Evolutionary conservation across 768 basidiomycete species (phyloP).

Genomic region (Kwoniella sp.): DNA sequence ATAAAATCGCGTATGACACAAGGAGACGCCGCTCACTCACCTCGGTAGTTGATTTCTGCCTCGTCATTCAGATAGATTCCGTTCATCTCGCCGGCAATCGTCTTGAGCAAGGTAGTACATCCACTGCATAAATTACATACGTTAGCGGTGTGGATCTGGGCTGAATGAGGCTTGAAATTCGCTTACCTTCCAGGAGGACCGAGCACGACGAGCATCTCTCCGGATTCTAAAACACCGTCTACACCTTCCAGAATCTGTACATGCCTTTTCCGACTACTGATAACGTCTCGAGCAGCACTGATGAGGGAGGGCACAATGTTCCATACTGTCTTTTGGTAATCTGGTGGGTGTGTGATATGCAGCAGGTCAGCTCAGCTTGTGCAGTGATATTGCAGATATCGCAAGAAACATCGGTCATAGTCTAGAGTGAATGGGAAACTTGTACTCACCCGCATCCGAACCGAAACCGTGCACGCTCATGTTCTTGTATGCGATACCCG

Average conservation of each 20-base stretch:
- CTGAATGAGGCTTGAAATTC: too few relatives aligned
- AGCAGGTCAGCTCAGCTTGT: neutral
- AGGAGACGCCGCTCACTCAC: constrained; percentile 21
- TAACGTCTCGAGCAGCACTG: constrained; percentile 31
- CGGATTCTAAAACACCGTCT: constrained; percentile 67
- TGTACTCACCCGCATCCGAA: constrained; percentile 43
- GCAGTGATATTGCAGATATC: neutral
- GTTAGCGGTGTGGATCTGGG: too few relatives aligned
- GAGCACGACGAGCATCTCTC: constrained; percentile 71
- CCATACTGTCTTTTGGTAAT: constrained; percentile 59
- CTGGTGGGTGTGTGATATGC: constrained; percentile 27
- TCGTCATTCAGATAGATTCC: constrained; percentile 50
- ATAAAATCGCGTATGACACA: neutral
- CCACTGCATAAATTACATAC: too few relatives aligned
- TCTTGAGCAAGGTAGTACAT: constrained; percentile 61
- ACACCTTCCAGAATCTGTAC: constrained; percentile 64
- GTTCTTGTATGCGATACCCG: constrained; percentile 57
- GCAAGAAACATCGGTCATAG: neutral
- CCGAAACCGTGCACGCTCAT: constrained; percentile 56
- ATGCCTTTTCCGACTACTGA: constrained; percentile 45
- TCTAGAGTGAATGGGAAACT: too few relatives aligned
- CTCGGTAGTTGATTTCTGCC: constrained; percentile 52
- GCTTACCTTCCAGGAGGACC: constrained; percentile 58
- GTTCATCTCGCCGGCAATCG: constrained; percentile 58
- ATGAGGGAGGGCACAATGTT: constrained; percentile 50